phyloP scores from a whole-genome alignment of 169 alveolate species.

The Perkinsus chesapeaki region DNA sequence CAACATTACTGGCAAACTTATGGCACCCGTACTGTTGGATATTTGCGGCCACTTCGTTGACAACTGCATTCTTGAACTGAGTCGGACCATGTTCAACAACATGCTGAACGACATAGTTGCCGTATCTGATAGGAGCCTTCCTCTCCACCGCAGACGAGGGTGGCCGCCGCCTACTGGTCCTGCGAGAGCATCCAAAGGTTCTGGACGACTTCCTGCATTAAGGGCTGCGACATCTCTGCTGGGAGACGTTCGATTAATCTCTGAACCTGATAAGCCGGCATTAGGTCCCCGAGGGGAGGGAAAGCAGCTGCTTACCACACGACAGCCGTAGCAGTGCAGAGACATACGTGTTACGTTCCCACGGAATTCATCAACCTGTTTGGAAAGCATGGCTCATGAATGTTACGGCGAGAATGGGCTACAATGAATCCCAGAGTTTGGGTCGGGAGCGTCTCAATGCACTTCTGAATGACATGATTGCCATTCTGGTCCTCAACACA shows the following conservation, averaged over 20 bases:
- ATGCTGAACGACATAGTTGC: constrained; percentile 25
- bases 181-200: background rate
- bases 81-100: background rate
- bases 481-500: constrained; percentile 59
- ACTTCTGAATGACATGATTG: constrained; percentile 51
- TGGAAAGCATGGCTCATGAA: background rate
- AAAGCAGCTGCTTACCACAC: background rate
- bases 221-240: background rate
- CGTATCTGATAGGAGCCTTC: constrained; percentile 17
- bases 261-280: background rate
- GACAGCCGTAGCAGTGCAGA: background rate
- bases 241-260: background rate
- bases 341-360: background rate
- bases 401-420: constrained; percentile 34
- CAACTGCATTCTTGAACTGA: background rate
- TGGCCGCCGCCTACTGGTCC: background rate
- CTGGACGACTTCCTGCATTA: background rate
- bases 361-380: background rate
- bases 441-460: constrained; percentile 45
- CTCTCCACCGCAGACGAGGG: background rate
- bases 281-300: background rate
- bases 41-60: background rate
- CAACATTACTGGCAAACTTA: constrained; percentile 12
- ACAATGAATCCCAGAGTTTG: constrained; percentile 37
- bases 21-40: background rate